phyloP scores from a whole-genome alignment of 176 grass and related monocot genomes.

The Secale cereale region DNA sequence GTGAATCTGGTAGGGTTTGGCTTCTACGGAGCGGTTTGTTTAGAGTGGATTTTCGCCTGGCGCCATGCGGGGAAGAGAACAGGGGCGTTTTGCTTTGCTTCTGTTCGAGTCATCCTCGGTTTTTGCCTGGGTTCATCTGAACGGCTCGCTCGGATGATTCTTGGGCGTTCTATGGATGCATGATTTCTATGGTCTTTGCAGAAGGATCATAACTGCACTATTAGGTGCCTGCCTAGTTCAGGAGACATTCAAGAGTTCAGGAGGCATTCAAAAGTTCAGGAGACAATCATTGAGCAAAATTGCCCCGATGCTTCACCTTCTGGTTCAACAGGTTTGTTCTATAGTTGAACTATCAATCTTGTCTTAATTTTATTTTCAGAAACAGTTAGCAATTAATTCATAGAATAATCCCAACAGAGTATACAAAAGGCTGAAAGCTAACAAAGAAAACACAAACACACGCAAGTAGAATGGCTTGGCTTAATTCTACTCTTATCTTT shows the following conservation, averaged over 20 bases:
- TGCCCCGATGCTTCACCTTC: constrained; percentile 91
- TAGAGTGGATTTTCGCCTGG: background rate
- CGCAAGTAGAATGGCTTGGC: background rate
- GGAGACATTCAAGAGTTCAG: too few species aligned
- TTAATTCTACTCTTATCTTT: constrained; percentile 15
- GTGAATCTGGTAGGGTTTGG: background rate
- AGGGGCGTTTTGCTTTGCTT: background rate
- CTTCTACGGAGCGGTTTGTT: background rate
- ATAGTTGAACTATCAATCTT: constrained; percentile 6
- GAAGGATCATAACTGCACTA: too few species aligned
- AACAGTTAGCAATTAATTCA: background rate
- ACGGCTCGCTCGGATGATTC: background rate
- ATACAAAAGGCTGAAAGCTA: background rate
- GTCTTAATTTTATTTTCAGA: background rate
- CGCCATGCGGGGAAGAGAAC: background rate
- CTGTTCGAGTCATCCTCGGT: background rate
- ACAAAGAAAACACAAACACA: constrained; percentile 1
- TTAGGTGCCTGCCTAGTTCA: too few species aligned
- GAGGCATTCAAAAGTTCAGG: too few species aligned
- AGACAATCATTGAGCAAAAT: too few species aligned
- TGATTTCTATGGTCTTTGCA: too few species aligned
- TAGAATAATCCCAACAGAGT: background rate
- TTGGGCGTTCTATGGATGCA: background rate
- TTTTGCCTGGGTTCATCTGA: background rate
- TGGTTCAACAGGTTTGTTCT: constrained; percentile 76